phyloP scores from a whole-genome alignment of 2,329 filamentous ascomycete genomes.

The Zasmidium cellare region DNA sequence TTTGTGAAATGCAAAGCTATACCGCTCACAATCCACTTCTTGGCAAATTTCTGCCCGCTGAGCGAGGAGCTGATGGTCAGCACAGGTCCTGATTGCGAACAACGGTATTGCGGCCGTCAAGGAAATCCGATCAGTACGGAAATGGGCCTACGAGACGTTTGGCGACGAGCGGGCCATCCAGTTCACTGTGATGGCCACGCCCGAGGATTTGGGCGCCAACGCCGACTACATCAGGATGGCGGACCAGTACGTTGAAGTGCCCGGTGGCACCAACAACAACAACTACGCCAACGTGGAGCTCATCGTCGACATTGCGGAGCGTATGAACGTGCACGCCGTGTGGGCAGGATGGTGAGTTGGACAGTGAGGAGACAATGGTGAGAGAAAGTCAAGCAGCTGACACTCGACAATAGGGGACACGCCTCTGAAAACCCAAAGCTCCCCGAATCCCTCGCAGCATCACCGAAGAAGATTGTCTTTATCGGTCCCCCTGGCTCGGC shows the following conservation, averaged over 20 bases:
- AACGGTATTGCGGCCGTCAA: conserved; percentile 99
- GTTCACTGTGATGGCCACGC: conserved; percentile 99
- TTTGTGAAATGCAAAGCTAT: neutral
- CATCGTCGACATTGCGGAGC: conserved; percentile 97
- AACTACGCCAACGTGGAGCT: conserved; percentile 99
- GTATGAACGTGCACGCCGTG: conserved; percentile 96
- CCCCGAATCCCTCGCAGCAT: conserved; percentile 91
- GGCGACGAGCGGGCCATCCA: conserved; percentile 97
- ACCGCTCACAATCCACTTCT: neutral
- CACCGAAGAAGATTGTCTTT: conserved; percentile 98
- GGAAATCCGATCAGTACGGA: conserved; percentile 97
- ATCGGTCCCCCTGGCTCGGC: conserved; percentile 96
- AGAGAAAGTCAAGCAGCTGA: conserved; percentile 23
- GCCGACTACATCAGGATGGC: conserved; percentile 99
- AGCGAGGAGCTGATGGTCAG: conserved; percentile 17
- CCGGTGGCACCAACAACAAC: conserved; percentile 99
- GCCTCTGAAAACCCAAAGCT: conserved; percentile 98
- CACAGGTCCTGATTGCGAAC: conserved; percentile 94
- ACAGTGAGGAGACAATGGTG: neutral
- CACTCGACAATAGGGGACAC: conserved; percentile 70
- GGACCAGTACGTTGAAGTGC: conserved; percentile 98
- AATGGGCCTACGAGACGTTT: conserved; percentile 99
- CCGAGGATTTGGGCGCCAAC: conserved; percentile 95
- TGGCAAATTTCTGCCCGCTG: neutral
- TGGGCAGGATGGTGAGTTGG: conserved; percentile 90